phyloP scores from a whole-genome alignment of 371 early-diverging fungal genomes.

The Actinomucor elegans region DNA sequence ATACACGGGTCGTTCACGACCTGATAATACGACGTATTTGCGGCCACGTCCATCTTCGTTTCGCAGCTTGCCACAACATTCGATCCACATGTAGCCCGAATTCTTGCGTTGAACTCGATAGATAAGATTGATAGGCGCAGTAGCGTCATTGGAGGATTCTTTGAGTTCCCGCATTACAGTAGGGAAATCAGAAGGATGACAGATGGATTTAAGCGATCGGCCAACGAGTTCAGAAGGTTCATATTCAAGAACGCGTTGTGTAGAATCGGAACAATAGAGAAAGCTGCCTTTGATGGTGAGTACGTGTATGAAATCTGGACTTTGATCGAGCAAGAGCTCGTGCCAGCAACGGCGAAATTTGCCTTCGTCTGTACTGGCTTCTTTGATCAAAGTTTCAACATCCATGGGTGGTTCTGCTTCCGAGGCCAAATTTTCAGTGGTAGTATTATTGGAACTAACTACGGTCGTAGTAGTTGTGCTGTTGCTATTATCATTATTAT shows the following conservation, averaged over 20 bases:
- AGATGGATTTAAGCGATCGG: constrained; percentile 51
- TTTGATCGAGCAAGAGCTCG: constrained; percentile 36
- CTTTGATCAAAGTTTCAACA: constrained; percentile 31
- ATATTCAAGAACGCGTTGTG: constrained; percentile 46
- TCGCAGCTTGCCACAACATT: constrained; percentile 56
- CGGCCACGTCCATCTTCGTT: constrained; percentile 60
- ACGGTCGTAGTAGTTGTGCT: neutral
- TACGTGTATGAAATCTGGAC: constrained; percentile 60
- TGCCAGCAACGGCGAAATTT: constrained; percentile 31
- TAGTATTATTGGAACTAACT: neutral
- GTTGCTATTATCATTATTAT: neutral
- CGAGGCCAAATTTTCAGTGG: neutral
- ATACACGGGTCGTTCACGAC: constrained; percentile 50
- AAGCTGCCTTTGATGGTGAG: constrained; percentile 66
- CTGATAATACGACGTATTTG: constrained; percentile 62
- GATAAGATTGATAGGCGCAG: constrained; percentile 49
- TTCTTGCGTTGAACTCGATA: constrained; percentile 57
- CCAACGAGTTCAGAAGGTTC: constrained; percentile 55
- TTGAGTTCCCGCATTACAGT: constrained; percentile 64
- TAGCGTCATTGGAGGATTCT: constrained; percentile 35
- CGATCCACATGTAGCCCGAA: constrained; percentile 62
- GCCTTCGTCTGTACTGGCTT: constrained; percentile 34
- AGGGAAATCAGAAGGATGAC: constrained; percentile 65
- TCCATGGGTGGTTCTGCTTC: constrained; percentile 22
- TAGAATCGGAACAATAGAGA: constrained; percentile 53